Percentiles rank a stretch among this genome's conserved stretches.
Evolutionary conservation across 306 rosid genomes (phyloP).

Genomic region (Ormosia emarginata): DNA sequence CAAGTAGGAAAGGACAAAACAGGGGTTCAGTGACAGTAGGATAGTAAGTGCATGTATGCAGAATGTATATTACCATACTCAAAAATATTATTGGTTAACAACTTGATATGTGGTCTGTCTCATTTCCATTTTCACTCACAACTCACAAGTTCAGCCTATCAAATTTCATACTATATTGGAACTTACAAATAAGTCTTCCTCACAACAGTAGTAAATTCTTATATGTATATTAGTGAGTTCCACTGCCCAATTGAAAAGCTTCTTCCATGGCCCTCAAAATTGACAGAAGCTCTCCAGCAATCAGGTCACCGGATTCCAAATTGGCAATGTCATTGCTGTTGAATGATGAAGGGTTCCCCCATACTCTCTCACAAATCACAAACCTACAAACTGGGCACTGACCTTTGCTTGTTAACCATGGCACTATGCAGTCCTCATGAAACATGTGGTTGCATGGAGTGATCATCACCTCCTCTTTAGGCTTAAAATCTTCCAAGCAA

Average conservation of each 20-base stretch:
- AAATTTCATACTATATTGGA: neutral
- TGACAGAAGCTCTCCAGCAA: slow-evolving; percentile 38
- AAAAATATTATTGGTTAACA: neutral
- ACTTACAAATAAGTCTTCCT: neutral
- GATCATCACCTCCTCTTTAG: slow-evolving; percentile 55
- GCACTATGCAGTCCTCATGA: slow-evolving; percentile 79
- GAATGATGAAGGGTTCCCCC: slow-evolving; percentile 19
- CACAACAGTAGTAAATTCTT: neutral
- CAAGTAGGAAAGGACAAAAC: neutral
- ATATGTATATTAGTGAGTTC: neutral
- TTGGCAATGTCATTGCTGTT: neutral
- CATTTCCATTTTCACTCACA: neutral
- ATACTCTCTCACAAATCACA: slow-evolving; percentile 35
- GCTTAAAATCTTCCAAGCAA: slow-evolving; percentile 81
- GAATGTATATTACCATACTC: neutral
- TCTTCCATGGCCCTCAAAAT: slow-evolving; percentile 57
- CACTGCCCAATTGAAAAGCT: slow-evolving; percentile 24
- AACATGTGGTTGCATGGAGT: slow-evolving; percentile 91
- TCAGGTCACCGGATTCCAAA: slow-evolving; percentile 3
- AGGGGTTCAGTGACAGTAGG: too few species aligned
- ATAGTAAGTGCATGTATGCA: neutral
- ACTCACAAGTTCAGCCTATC: neutral
- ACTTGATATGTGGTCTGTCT: neutral
- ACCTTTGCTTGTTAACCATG: slow-evolving; percentile 65
- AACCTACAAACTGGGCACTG: slow-evolving; percentile 81